Percentiles rank a stretch among this genome's conserved stretches.
phyloP scores from a whole-genome alignment of 805 yeast genomes.

The Soucietia sequanensis region DNA sequence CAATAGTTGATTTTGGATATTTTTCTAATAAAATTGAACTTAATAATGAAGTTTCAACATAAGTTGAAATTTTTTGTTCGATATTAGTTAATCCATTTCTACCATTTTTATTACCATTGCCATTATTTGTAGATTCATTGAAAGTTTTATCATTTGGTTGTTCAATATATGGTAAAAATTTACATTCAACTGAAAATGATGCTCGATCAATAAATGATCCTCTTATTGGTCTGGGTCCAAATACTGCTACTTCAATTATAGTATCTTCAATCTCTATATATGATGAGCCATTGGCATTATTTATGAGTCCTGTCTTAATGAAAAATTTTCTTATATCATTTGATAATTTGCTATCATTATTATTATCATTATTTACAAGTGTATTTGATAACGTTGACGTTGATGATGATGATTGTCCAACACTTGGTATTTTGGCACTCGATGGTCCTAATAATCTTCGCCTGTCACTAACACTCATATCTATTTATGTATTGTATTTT shows the following conservation, averaged over 20 bases:
- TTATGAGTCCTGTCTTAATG: constrained; percentile 61
- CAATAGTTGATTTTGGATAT: constrained; percentile 90
- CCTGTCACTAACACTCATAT: constrained; percentile 60
- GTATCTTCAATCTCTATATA: constrained; percentile 67
- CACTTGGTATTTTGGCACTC: constrained; percentile 46
- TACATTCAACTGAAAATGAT: constrained; percentile 58
- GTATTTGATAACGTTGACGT: constrained; percentile 11
- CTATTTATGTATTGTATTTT: no score
- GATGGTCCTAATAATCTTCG: constrained; percentile 85
- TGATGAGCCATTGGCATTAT: constrained; percentile 80
- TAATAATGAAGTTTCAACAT: constrained; percentile 49
- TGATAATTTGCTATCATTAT: constrained; percentile 7
- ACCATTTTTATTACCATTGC: constrained; percentile 15
- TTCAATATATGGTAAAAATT: constrained; percentile 48
- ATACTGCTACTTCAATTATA: constrained; percentile 66
- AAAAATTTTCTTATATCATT: constrained; percentile 45
- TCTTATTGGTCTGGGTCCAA: constrained; percentile 86
- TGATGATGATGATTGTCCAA: constrained; percentile 10
- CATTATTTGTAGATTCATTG: constrained; percentile 18
- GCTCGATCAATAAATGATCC: constrained; percentile 71
- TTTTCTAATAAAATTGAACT: constrained; percentile 59
- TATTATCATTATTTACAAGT: no score
- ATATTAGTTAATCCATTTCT: constrained; percentile 33
- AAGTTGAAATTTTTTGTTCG: constrained; percentile 51
- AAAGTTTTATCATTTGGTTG: constrained; percentile 37